phyloP scores from a whole-genome alignment of 176 grass and related monocot genomes.

The Areca catechu region DNA sequence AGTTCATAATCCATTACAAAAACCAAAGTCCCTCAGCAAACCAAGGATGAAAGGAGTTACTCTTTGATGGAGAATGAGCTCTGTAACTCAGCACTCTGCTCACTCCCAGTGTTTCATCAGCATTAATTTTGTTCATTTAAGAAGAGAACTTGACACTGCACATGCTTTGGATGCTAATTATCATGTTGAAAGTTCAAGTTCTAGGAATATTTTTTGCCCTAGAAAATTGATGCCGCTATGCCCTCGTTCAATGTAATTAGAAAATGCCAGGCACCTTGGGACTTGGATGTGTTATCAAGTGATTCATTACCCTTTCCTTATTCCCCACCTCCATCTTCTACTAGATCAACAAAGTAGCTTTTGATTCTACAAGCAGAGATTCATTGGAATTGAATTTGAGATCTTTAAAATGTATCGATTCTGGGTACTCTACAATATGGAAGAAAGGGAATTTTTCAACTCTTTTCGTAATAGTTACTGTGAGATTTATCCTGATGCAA shows the following conservation, averaged over 20 bases:
- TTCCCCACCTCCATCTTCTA: slow-evolving; percentile 13
- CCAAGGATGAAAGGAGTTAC: slow-evolving; percentile 17
- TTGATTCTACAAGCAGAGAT: slow-evolving; percentile 8
- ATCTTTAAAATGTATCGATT: slow-evolving; percentile 23
- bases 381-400: slow-evolving; percentile 6
- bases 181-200: slow-evolving; percentile 23
- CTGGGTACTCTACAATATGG: slow-evolving; percentile 15
- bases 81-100: slow-evolving; percentile 13
- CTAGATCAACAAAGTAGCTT: slow-evolving; percentile 5
- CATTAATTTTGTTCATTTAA: slow-evolving; percentile 28
- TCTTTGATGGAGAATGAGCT: slow-evolving; percentile 36
- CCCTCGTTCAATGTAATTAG: slow-evolving; percentile 23
- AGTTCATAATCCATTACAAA: slow-evolving; percentile 30
- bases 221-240: slow-evolving; percentile 29
- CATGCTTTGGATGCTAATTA: slow-evolving; percentile 22
- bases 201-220: slow-evolving; percentile 21
- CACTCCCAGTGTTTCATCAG: slow-evolving; percentile 25
- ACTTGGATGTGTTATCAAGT: slow-evolving; percentile 7
- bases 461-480: slow-evolving; percentile 22
- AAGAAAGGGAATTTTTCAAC: slow-evolving; percentile 15
- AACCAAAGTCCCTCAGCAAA: slow-evolving; percentile 23
- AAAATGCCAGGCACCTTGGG: slow-evolving; percentile 25
- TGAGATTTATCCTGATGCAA: slow-evolving; percentile 20
- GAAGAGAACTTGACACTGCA: slow-evolving; percentile 26
- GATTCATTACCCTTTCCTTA: slow-evolving; percentile 14